Evolutionary conservation across 257 asterid species (phyloP), one percentile per base, ranked within the genome.

Genomic region (Lantana camara): DNA sequence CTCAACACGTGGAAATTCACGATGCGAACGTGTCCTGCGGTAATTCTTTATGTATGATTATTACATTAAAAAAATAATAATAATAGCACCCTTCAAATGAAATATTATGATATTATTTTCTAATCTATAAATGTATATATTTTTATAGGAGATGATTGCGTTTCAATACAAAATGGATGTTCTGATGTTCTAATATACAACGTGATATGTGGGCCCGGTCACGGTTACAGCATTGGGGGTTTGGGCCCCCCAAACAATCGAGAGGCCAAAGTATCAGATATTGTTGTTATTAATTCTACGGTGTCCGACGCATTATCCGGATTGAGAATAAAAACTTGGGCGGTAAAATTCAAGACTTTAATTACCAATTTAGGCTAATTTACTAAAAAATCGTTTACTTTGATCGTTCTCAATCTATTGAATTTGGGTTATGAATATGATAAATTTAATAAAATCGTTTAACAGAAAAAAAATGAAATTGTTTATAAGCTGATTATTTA

Each of bases 301-400:
- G 73, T 56, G 0, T 8, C 1, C 13, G 16, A 57, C 50, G 13
- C 82, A 5, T 22, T 49, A 24, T 72, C 17, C 0, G 82, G 82
- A 53, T 75, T 77, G 4, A 38, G 79, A n/a, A 77, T 77, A 9
- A 72, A 75, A 69, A 75, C 80, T 13, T 69, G 80, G 80, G 66
- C 47, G 76, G 80, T 75, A 64, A 3, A 4, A 47, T 24, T 42
- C 9, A 15, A 27, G 32, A 27, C 32, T n/a, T n/a, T n/a, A n/a
- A n/a, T n/a, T n/a, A n/a, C n/a, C n/a, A n/a, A n/a, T n/a, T n/a
- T n/a, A n/a, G n/a, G n/a, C n/a, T n/a, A n/a, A n/a, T n/a, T n/a
- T n/a, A n/a, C n/a, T n/a, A n/a, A n/a, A n/a, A n/a, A n/a, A n/a
- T n/a, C n/a, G n/a, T n/a, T n/a, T n/a, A n/a, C n/a, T n/a, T n/a